Percentiles rank a stretch among this genome's conserved stretches.
Conservation (phyloP, 2,329 filamentous ascomycete genomes). For the Colletotrichum sp. region DNA sequence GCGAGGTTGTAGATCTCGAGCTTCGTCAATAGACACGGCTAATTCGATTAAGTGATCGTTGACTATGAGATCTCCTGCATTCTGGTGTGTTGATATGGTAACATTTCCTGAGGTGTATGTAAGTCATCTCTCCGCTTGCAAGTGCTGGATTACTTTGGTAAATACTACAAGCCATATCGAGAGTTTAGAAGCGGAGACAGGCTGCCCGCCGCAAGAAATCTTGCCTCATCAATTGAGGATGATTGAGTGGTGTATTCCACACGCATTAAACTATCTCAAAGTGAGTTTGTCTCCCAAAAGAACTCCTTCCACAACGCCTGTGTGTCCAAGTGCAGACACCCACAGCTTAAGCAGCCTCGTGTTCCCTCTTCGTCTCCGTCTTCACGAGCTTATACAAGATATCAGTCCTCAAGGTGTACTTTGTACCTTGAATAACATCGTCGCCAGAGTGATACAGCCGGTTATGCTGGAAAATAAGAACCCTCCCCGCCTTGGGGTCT, state of each 20-base stretch:
- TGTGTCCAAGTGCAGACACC: background rate
- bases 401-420: conserved; percentile 62
- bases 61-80: fast-evolving
- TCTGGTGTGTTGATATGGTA: background rate
- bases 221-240: background rate
- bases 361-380: background rate
- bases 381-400: conserved; percentile 45
- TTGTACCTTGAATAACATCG: conserved; percentile 52
- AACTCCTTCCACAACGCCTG: background rate
- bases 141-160: background rate
- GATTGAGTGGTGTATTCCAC: background rate
- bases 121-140: background rate
- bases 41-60: background rate
- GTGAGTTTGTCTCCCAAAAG: fast-evolving
- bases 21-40: background rate
- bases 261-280: background rate
- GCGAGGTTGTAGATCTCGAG: background rate
- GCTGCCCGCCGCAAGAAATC: background rate
- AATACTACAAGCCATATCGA: background rate
- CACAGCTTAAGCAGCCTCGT: background rate
- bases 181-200: background rate
- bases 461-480: conserved; percentile 63
- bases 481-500: conserved; percentile 59
- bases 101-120: fast-evolving
- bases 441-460: conserved; percentile 58